Conservation (phyloP, 78 protist species). For the Tieghemostelium lacteum region DNA sequence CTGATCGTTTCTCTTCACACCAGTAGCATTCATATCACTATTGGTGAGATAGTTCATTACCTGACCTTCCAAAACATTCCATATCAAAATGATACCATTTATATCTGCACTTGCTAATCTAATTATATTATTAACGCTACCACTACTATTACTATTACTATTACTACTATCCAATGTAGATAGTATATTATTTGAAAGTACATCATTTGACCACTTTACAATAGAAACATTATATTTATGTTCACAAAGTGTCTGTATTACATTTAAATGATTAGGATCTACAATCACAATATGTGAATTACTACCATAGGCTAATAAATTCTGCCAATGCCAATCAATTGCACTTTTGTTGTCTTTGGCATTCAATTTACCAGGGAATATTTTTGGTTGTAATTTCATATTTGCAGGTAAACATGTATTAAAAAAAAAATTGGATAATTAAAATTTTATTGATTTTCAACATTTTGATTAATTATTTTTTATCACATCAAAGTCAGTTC, state of each 20-base stretch:
- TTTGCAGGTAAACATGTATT: too few relatives aligned
- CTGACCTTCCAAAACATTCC: slow-evolving; percentile 51
- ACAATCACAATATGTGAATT: slow-evolving; percentile 52
- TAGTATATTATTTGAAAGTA: background rate
- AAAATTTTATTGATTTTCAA: too few relatives aligned
- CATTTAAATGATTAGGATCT: slow-evolving; percentile 44
- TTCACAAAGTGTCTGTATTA: slow-evolving; percentile 67
- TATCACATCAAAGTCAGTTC: too few relatives aligned
- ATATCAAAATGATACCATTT: slow-evolving; percentile 41
- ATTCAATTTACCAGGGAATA: slow-evolving; percentile 46
- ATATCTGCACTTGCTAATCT: slow-evolving; percentile 62
- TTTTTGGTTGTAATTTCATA: slow-evolving; percentile 55
- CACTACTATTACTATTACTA: background rate
- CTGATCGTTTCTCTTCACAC: background rate
- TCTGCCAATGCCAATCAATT: slow-evolving; percentile 71
- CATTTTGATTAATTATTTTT: too few relatives aligned
- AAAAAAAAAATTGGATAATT: too few relatives aligned
- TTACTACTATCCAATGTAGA: background rate
- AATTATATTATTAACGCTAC: background rate
- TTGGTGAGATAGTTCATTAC: slow-evolving; percentile 9
- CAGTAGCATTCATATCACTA: background rate
- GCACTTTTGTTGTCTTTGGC: slow-evolving; percentile 54
- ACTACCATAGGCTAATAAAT: slow-evolving; percentile 63
- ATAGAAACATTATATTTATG: slow-evolving; percentile 38
- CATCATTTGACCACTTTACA: slow-evolving; percentile 54